A percentile compares a stretch with the other conserved stretches of the same genome.
Conservation (phyloP, 148 eudicot genomes). For the Gaultheria prostrata region DNA sequence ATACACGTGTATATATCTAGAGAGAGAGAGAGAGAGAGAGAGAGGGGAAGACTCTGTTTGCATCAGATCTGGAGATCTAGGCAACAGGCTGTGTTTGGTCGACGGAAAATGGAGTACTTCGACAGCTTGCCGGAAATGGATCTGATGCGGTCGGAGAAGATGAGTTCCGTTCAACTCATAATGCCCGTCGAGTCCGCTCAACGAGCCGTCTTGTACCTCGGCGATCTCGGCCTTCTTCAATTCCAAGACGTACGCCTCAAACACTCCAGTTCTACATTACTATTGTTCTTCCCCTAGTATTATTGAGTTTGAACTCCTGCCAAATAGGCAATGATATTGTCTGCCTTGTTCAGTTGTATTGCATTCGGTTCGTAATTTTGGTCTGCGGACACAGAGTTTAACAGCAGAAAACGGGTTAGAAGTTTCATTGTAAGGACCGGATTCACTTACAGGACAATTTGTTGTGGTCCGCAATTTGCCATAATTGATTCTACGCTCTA, state of each 20-base stretch:
- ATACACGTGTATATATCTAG: not conserved
- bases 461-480: not conserved
- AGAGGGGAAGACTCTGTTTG: not conserved
- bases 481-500: not conserved
- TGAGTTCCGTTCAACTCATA: constrained; percentile 81
- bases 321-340: not conserved
- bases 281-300: too few species aligned
- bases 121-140: constrained; percentile 80
- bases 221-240: constrained; percentile 86
- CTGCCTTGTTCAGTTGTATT: not conserved
- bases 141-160: constrained; percentile 98
- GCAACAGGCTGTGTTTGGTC: constrained; percentile 15
- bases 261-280: not conserved
- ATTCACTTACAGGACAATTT: not conserved
- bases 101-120: constrained; percentile 71
- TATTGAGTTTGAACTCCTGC: not conserved
- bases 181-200: constrained; percentile 94
- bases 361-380: too few species aligned
- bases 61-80: constrained; percentile 7
- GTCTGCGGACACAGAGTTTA: not conserved
- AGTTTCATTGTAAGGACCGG: not conserved
- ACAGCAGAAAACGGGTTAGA: not conserved
- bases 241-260: constrained; percentile 68
- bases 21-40: constrained; percentile 3
- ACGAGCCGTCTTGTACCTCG: constrained; percentile 91